These are phyloP conservation scores for Tulasnella sp. DNA, from an alignment of 768 basidiomycete genomes.

Conservation along the genomic window DNA sequence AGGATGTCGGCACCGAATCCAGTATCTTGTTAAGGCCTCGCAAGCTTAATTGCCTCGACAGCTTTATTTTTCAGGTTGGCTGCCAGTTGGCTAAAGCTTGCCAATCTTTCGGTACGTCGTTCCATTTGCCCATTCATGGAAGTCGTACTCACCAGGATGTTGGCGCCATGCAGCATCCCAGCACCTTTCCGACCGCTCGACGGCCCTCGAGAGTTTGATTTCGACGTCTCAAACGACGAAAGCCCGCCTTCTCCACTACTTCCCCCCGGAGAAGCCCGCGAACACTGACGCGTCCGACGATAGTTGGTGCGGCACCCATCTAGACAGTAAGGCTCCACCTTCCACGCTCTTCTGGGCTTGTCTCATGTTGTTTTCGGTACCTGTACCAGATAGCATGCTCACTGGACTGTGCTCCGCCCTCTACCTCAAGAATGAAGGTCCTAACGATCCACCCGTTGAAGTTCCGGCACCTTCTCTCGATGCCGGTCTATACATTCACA, in stretches of 20 bases:
- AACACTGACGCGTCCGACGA: slow-evolving; percentile 70
- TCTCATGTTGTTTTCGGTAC: slow-evolving; percentile 40
- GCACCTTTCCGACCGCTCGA: slow-evolving; percentile 64
- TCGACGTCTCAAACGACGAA: slow-evolving; percentile 80
- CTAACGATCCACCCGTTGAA: slow-evolving; percentile 45
- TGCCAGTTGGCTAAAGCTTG: slow-evolving; percentile 82
- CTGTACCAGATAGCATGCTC: slow-evolving; percentile 55
- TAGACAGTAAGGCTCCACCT: slow-evolving; percentile 62
- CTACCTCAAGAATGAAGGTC: slow-evolving; percentile 60
- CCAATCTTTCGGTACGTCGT: slow-evolving; percentile 76
- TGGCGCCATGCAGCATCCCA: slow-evolving; percentile 56
- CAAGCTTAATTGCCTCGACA: slow-evolving; percentile 42
- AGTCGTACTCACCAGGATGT: not conserved
- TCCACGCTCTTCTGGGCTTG: not conserved
- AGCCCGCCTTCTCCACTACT: slow-evolving; percentile 95
- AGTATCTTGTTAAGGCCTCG: not conserved
- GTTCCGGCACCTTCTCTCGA: slow-evolving; percentile 70
- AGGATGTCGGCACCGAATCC: slow-evolving; percentile 25
- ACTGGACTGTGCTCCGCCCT: slow-evolving; percentile 95
- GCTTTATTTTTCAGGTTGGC: slow-evolving; percentile 83
- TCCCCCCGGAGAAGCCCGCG: slow-evolving; percentile 62
- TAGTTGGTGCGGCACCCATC: slow-evolving; percentile 93
- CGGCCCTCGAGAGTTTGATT: slow-evolving; percentile 75
- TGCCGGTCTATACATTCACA: slow-evolving; percentile 91
- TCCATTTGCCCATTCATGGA: not conserved